Percentiles rank a stretch among this genome's conserved stretches.
These are phyloP conservation scores for Atkinsonella hypoxylon DNA, from an alignment of 2,329 filamentous ascomycete genomes.

Conservation along the genomic window DNA sequence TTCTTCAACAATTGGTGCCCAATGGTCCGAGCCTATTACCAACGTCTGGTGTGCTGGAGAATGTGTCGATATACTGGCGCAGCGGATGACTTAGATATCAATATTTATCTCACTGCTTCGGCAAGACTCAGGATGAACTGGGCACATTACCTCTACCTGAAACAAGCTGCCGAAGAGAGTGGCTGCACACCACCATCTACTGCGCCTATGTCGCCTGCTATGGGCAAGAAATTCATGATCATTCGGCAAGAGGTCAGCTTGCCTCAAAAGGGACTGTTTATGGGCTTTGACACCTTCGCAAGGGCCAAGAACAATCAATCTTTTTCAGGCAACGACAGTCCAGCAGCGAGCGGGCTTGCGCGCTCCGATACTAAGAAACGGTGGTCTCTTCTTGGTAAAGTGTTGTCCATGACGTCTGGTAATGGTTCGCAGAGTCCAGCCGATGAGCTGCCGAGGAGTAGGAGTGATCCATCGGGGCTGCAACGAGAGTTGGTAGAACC, in stretches of 20 bases:
- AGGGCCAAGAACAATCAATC: constrained; percentile 14
- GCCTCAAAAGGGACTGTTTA: constrained; percentile 34
- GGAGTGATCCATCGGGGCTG: not conserved
- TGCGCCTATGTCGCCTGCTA: constrained; percentile 72
- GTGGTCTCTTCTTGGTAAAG: constrained; percentile 53
- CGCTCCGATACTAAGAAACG: constrained; percentile 40
- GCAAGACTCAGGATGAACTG: constrained; percentile 60
- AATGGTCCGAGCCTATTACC: constrained; percentile 88
- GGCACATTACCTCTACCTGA: constrained; percentile 68
- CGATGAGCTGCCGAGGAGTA: constrained; percentile 1
- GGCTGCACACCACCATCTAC: constrained; percentile 54
- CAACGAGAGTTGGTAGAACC: not conserved
- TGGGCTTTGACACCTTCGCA: constrained; percentile 37
- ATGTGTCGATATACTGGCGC: constrained; percentile 65
- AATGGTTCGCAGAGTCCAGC: constrained; percentile 3
- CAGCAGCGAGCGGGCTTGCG: constrained; percentile 14
- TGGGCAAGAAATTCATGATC: constrained; percentile 77
- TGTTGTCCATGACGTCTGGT: constrained; percentile 33
- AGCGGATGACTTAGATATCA: constrained; percentile 51
- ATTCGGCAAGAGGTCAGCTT: constrained; percentile 60
- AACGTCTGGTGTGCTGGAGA: constrained; percentile 83
- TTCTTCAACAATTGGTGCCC: constrained; percentile 93
- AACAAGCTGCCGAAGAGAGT: constrained; percentile 48
- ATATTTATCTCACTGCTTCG: constrained; percentile 56
- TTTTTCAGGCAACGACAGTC: constrained; percentile 13